Evolutionary conservation across 106 monocot species (phyloP), one percentile per base, ranked within the genome.

Genomic region (Acorus calamus): DNA sequence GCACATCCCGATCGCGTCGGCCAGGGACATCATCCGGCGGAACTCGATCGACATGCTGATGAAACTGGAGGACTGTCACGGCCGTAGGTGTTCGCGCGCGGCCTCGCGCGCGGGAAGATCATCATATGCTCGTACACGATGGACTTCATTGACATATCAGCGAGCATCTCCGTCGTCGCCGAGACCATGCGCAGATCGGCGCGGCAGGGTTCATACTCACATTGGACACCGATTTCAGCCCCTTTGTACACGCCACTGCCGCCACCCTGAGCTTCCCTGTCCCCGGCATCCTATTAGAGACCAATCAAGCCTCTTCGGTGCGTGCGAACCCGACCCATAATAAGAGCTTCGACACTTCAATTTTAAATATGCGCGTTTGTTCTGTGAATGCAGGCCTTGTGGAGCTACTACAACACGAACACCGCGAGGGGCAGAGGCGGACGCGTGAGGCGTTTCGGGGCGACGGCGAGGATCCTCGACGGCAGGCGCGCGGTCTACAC

Each of bases 191-290:
- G 47, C 58, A 57, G 9, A 69, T 81, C n/a, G 77, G 79, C 8
- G 89, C 85, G 11, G 76, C 72, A 2, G 89, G 89, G 44, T 79
- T 89, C 74, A 75, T 89, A 59, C 28, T 85, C 46, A 74, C 80
- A 0, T 55, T 69, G 62, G 80, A 78, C 14, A 71, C 75, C 11
- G 66, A 59, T 12, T 11, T 50, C 2, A 63, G 77, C 11, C 56
- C 65, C 9, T 28, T 28, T 28, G 69, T 79, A 4, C 58, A 55
- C 47, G 53, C 65, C 13, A 64, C 14, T 28, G 77, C 64, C 4
- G 43, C 61, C 9, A 70, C 66, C 53, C 11, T 80, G 63, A 52
- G 64, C 5, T 13, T 85, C 3, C 43, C 79, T 7, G n/a, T 65
- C 41, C 83, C 89, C 12, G 79, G 82, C 55, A 80, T 83, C 58